These are phyloP conservation scores for Exophiala sp. DNA, from an alignment of 2,329 filamentous ascomycete genomes.

Conservation along the genomic window DNA sequence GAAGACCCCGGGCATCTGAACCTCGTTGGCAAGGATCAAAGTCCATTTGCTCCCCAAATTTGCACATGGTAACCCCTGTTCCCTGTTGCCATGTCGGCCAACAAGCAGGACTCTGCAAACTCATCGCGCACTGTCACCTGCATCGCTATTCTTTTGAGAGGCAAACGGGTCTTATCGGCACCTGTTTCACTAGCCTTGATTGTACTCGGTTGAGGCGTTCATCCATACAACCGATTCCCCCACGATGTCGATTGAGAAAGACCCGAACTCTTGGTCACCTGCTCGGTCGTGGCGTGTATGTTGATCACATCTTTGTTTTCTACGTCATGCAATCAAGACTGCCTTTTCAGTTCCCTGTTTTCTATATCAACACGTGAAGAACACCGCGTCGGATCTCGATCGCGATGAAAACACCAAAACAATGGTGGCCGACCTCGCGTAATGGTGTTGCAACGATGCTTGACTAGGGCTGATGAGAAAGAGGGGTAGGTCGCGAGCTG, in stretches of 20 bases:
- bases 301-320: too few relatives aligned
- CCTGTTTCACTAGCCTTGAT: conserved; percentile 19
- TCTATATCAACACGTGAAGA: conserved; percentile 1
- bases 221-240: conserved; percentile 8
- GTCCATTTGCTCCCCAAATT: too few relatives aligned
- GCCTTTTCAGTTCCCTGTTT: conserved; percentile 1
- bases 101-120: too few relatives aligned
- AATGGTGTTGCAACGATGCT: conserved; percentile 15
- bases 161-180: conserved; percentile 5
- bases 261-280: conserved; percentile 6
- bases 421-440: neutral
- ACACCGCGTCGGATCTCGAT: conserved; percentile 13
- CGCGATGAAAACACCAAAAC: neutral
- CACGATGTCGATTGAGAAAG: conserved; percentile 6
- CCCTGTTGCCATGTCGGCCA: too few relatives aligned
- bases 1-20: conserved; percentile 7
- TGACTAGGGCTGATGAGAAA: conserved; percentile 5
- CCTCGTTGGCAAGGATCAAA: neutral
- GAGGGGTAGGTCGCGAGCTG: conserved; percentile 10
- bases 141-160: too few relatives aligned
- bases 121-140: too few relatives aligned
- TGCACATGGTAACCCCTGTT: too few relatives aligned
- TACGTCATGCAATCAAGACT: conserved; percentile 15
- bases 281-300: neutral
- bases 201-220: conserved; percentile 12